A percentile compares a stretch with the other conserved stretches of the same genome.
phyloP scores from a whole-genome alignment of 305 asterid species.

The Fraxinus velutina region DNA sequence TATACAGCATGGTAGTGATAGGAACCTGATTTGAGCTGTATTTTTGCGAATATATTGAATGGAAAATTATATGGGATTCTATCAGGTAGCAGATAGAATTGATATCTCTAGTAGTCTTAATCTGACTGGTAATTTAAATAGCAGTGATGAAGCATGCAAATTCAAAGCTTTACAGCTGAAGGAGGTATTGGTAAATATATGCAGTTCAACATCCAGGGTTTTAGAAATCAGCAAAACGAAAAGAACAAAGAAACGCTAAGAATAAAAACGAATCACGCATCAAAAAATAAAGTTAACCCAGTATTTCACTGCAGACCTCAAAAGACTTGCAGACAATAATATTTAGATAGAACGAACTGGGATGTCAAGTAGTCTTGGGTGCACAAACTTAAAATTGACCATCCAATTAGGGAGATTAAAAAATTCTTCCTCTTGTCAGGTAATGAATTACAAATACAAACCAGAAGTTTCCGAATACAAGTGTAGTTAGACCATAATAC shows the following conservation, averaged over 20 bases:
- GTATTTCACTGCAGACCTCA: constrained; percentile 8
- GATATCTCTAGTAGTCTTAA: constrained; percentile 14
- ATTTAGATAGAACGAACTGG: background rate
- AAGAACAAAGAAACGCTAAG: background rate
- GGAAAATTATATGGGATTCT: background rate
- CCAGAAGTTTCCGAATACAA: constrained; percentile 19
- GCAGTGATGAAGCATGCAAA: constrained; percentile 12
- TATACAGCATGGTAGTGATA: constrained; percentile 1
- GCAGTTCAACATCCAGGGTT: background rate
- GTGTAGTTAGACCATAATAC: constrained; percentile 41
- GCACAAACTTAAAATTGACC: constrained; percentile 4
- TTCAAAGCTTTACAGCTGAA: constrained; percentile 4
- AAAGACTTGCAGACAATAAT: constrained; percentile 13
- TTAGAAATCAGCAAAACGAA: constrained; percentile 6
- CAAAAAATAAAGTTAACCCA: background rate
- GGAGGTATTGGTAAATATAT: constrained; percentile 9
- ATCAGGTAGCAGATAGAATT: constrained; percentile 3
- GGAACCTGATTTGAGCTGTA: background rate
- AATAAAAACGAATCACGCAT: background rate
- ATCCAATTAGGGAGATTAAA: background rate
- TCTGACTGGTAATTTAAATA: background rate
- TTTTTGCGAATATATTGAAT: background rate
- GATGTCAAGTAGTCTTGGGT: constrained; percentile 2
- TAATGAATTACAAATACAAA: constrained; percentile 15
- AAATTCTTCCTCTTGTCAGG: constrained; percentile 8